Percentiles rank a stretch among this genome's conserved stretches.
phyloP scores from a whole-genome alignment of 2,329 filamentous ascomycete species.

The Aureobasidium subglaciale region DNA sequence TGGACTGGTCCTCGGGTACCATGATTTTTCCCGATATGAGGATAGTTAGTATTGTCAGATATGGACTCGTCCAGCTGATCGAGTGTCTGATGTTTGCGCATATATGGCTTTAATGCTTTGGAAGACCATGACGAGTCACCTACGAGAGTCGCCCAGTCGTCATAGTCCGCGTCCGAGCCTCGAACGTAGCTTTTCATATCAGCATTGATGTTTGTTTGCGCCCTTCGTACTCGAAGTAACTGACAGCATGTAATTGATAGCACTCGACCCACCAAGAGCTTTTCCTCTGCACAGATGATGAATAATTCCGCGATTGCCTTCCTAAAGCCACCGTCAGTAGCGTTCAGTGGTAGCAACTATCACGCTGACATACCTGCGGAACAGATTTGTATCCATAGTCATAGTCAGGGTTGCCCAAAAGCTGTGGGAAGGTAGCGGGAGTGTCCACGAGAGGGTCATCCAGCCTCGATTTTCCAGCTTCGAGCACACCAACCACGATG shows the following conservation, averaged over 20 bases:
- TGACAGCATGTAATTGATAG: conserved; percentile 28
- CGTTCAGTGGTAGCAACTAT: neutral
- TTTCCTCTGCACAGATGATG: conserved; percentile 28
- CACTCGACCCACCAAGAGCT: conserved; percentile 32
- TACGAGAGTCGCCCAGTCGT: conserved; percentile 39
- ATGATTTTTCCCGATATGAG: conserved; percentile 29
- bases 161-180: conserved; percentile 39
- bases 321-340: neutral
- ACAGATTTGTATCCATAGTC: conserved; percentile 21
- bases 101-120: conserved; percentile 40
- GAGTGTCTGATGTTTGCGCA: conserved; percentile 33
- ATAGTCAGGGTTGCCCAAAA: conserved; percentile 19
- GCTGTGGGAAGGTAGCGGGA: conserved; percentile 18
- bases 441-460: conserved; percentile 21
- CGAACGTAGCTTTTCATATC: conserved; percentile 32
- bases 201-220: no score
- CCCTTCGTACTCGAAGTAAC: no score
- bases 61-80: conserved; percentile 27
- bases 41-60: conserved; percentile 24
- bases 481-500: conserved; percentile 18
- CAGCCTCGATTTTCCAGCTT: conserved; percentile 18
- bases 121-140: conserved; percentile 42
- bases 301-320: conserved; percentile 17
- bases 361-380: conserved; percentile 5
- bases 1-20: conserved; percentile 29